Evolutionary conservation across 129 eudicot species (phyloP).

Genomic region (Flaveria trinervia): DNA sequence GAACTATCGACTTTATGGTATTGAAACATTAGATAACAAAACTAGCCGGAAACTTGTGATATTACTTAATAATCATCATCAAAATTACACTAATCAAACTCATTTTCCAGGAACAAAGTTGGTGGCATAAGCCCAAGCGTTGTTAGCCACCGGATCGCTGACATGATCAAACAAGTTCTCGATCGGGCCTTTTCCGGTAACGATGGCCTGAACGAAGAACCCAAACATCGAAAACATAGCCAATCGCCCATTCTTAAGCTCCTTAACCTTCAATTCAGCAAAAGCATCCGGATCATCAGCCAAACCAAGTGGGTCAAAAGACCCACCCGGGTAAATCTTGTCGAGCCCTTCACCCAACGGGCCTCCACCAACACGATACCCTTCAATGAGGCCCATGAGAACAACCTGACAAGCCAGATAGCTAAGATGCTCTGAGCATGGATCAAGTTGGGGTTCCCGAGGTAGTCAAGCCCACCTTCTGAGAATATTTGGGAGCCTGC

Average conservation of each 20-base stretch:
- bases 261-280: constrained; percentile 80
- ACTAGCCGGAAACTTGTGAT: background rate
- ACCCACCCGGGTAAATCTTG: constrained; percentile 62
- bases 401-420: constrained; percentile 61
- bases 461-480: constrained; percentile 74
- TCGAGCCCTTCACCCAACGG: constrained; percentile 75
- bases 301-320: constrained; percentile 67
- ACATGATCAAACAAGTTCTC: constrained; percentile 66
- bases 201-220: constrained; percentile 75
- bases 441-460: constrained; percentile 67
- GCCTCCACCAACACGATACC: constrained; percentile 71
- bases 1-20: no score
- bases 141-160: constrained; percentile 61
- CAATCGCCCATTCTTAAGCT: constrained; percentile 68
- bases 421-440: constrained; percentile 79
- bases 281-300: constrained; percentile 79
- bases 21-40: background rate
- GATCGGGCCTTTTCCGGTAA: constrained; percentile 76
- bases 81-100: constrained; percentile 22
- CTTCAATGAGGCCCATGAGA: constrained; percentile 68
- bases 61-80: constrained; percentile 6
- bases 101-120: constrained; percentile 79
- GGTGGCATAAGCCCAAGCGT: constrained; percentile 75
- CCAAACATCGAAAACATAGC: constrained; percentile 84
- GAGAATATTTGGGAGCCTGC: constrained; percentile 71